Evolutionary conservation across 805 yeast species (phyloP).

Genomic region (Kuraishia molischiana): DNA sequence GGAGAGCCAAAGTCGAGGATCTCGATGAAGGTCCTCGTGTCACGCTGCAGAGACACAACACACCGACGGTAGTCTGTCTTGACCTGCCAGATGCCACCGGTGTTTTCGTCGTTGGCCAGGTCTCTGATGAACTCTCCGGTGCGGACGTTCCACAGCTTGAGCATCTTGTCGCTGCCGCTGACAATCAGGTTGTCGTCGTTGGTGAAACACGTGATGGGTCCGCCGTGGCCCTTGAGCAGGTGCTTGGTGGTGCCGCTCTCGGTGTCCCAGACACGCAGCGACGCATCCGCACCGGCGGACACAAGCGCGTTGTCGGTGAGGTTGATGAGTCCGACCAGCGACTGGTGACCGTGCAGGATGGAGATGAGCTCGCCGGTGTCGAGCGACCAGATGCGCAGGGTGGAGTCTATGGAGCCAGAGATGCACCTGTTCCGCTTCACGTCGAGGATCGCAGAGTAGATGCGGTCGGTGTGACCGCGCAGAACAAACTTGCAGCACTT

Average conservation of each 20-base stretch:
- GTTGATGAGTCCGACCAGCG: conserved; percentile 80
- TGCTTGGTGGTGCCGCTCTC: conserved; percentile 54
- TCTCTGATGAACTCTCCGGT: conserved; percentile 72
- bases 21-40: conserved; percentile 57
- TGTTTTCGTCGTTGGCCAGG: conserved; percentile 51
- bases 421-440: conserved; percentile 68
- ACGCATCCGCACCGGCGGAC: conserved; percentile 93
- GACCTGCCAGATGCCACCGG: conserved; percentile 93
- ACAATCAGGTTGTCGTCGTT: conserved; percentile 78
- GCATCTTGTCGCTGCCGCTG: conserved; percentile 82
- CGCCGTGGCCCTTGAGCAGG: conserved; percentile 71
- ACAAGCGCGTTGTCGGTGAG: conserved; percentile 69
- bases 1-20: conserved; percentile 62
- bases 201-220: conserved; percentile 89
- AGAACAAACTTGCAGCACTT: conserved; percentile 66
- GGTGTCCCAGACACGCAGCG: conserved; percentile 91
- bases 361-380: conserved; percentile 61
- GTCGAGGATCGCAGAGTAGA: conserved; percentile 84
- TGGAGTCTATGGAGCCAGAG: conserved; percentile 86
- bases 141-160: conserved; percentile 79
- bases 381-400: conserved; percentile 85
- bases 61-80: conserved; percentile 76
- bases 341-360: conserved; percentile 78
- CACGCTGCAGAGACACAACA: conserved; percentile 79
- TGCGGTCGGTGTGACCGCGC: conserved; percentile 78